phyloP scores from a whole-genome alignment of 2,329 filamentous ascomycete species.

The Stemphylium vesicarium region DNA sequence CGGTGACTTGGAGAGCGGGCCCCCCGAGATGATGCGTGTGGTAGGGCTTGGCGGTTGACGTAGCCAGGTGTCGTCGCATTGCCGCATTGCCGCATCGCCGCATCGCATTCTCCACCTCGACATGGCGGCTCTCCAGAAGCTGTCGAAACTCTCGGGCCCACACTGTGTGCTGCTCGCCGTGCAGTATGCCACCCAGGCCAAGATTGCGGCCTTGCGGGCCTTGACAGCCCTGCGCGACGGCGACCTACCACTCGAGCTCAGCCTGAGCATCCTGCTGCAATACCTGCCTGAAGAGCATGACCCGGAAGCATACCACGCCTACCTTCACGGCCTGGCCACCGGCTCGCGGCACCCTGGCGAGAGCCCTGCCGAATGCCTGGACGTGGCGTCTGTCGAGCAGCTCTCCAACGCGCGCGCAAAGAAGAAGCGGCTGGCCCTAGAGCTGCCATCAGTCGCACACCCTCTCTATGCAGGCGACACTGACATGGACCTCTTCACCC shows the following conservation, averaged over 20 bases:
- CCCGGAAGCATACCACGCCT: constrained; percentile 66
- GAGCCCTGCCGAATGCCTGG: constrained; percentile 51
- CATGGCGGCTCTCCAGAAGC: constrained; percentile 38
- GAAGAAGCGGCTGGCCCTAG: constrained; percentile 69
- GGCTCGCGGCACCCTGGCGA: constrained; percentile 55
- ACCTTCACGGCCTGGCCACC: constrained; percentile 65
- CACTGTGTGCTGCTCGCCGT: constrained; percentile 77
- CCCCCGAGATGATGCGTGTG: constrained; percentile 12
- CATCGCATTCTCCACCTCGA: not conserved
- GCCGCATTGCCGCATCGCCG: no score
- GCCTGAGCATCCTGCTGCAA: constrained; percentile 76
- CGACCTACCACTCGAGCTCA: constrained; percentile 67
- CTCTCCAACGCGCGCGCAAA: constrained; percentile 68
- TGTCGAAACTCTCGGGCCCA: constrained; percentile 62
- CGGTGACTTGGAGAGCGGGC: constrained; percentile 16
- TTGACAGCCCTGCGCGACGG: constrained; percentile 64
- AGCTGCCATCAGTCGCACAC: constrained; percentile 64
- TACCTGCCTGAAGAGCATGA: constrained; percentile 75
- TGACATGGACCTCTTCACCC: constrained; percentile 62
- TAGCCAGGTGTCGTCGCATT: constrained; percentile 24
- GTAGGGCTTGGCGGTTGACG: constrained; percentile 26
- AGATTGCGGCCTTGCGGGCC: constrained; percentile 67
- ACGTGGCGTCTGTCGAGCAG: constrained; percentile 62
- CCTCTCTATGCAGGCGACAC: constrained; percentile 57
- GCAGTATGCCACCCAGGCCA: constrained; percentile 69